phyloP scores from a whole-genome alignment of 2,329 filamentous ascomycete species.

The Hymenoscyphus repandus region DNA sequence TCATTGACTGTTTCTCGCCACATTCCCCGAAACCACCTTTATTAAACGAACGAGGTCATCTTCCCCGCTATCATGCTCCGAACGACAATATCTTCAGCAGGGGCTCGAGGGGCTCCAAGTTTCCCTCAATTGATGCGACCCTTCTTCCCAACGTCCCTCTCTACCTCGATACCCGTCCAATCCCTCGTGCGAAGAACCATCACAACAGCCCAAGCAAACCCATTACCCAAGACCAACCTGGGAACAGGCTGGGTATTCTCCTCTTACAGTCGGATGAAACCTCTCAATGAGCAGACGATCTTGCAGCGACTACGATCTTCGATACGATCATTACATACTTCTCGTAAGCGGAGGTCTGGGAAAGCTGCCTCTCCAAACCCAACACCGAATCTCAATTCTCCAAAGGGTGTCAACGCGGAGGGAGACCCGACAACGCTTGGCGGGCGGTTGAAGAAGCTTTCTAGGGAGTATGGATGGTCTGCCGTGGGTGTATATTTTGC shows the following conservation, averaged over 20 bases:
- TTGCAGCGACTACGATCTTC: slow-evolving; percentile 22
- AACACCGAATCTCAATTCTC: slow-evolving; percentile 5
- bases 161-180: slow-evolving; percentile 1
- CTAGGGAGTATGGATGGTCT: slow-evolving; percentile 89
- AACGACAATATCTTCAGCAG: slow-evolving; percentile 9
- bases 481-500: slow-evolving; percentile 86
- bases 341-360: slow-evolving; percentile 10
- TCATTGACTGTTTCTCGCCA: neutral
- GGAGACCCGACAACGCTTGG: slow-evolving; percentile 22
- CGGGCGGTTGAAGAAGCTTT: slow-evolving; percentile 65
- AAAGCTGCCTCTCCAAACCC: slow-evolving; percentile 12
- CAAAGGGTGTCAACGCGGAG: slow-evolving; percentile 6
- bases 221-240: slow-evolving; percentile 10
- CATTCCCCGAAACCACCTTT: neutral
- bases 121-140: slow-evolving; percentile 12
- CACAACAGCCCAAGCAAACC: slow-evolving; percentile 4
- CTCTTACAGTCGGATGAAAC: slow-evolving; percentile 13
- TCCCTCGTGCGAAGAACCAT: slow-evolving; percentile 14
- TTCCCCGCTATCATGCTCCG: slow-evolving; percentile 17
- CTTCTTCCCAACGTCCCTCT: slow-evolving; percentile 1
- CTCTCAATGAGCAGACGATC: slow-evolving; percentile 11
- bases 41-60: neutral
- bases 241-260: slow-evolving; percentile 22
- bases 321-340: slow-evolving; percentile 20
- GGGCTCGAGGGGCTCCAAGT: slow-evolving; percentile 14